Conservation (phyloP, 495 filamentous ascomycete genomes). For the Amniculicola lignicola region DNA sequence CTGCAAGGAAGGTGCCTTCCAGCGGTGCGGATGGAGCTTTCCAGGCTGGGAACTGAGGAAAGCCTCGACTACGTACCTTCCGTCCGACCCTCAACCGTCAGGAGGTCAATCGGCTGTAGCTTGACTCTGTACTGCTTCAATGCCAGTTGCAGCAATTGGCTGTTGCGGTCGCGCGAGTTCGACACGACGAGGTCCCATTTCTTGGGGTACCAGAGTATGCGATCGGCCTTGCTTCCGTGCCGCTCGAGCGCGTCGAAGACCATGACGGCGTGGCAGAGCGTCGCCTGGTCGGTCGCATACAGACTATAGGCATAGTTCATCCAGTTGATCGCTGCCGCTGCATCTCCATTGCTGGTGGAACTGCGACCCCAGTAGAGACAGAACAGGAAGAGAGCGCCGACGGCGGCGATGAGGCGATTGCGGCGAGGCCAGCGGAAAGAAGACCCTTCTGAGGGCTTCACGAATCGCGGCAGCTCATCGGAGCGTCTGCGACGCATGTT, state of each 20-base stretch:
- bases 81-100: constrained; percentile 33
- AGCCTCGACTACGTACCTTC: constrained; percentile 17
- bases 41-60: not conserved
- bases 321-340: constrained; percentile 26
- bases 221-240: constrained; percentile 39
- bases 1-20: too few relatives aligned
- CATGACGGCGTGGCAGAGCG: constrained; percentile 41
- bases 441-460: not conserved
- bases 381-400: constrained; percentile 20
- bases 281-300: constrained; percentile 42
- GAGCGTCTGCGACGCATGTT: constrained; percentile 32
- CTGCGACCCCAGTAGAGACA: constrained; percentile 2
- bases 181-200: constrained; percentile 35
- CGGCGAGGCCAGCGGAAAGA: constrained; percentile 30
- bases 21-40: too few relatives aligned
- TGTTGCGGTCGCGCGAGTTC: constrained; percentile 28
- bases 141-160: constrained; percentile 37
- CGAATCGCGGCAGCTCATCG: constrained; percentile 28
- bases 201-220: constrained; percentile 39
- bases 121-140: constrained; percentile 37
- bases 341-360: not conserved
- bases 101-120: constrained; percentile 35
- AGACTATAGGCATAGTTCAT: constrained; percentile 39
- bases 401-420: constrained; percentile 8
- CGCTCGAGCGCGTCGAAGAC: constrained; percentile 39